Evolutionary conservation across 2,329 filamentous ascomycete species (phyloP).

Genomic region (Bertia moriformis): DNA sequence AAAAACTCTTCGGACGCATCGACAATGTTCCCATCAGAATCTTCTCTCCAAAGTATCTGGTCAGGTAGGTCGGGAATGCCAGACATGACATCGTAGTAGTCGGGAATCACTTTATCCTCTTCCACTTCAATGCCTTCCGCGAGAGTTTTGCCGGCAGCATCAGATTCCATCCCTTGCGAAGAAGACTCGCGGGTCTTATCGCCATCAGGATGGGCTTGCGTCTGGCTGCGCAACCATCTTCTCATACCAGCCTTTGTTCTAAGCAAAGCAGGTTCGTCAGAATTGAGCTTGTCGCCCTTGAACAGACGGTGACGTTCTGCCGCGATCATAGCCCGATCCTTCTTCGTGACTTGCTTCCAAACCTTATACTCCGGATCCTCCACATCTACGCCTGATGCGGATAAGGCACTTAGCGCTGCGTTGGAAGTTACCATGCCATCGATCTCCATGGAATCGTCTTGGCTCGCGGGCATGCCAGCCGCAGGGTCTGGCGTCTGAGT

Average conservation of each 20-base stretch:
- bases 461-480: slow-evolving; percentile 61
- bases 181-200: slow-evolving; percentile 28
- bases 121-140: slow-evolving; percentile 91
- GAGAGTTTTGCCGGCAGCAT: slow-evolving; percentile 45
- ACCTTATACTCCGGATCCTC: slow-evolving; percentile 90
- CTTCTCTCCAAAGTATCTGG: slow-evolving; percentile 74
- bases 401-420: slow-evolving; percentile 46
- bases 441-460: slow-evolving; percentile 68
- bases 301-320: slow-evolving; percentile 80
- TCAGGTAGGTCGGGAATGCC: slow-evolving; percentile 72
- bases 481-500: slow-evolving; percentile 31
- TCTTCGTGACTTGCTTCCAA: slow-evolving; percentile 98
- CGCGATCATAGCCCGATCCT: slow-evolving; percentile 73
- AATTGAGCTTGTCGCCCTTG: slow-evolving; percentile 68
- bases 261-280: slow-evolving; percentile 75
- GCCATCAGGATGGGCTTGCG: slow-evolving; percentile 21
- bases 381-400: slow-evolving; percentile 56
- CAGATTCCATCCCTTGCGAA: slow-evolving; percentile 30
- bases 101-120: slow-evolving; percentile 70
- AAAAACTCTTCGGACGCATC: slow-evolving; percentile 79
- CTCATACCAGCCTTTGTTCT: slow-evolving; percentile 80
- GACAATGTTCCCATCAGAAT: slow-evolving; percentile 75
- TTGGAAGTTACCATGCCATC: slow-evolving; percentile 57
- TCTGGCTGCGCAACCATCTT: slow-evolving; percentile 68
- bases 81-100: slow-evolving; percentile 83